Conservation (phyloP, 208 protist genomes). For the Jaenimonas drosophilae region DNA sequence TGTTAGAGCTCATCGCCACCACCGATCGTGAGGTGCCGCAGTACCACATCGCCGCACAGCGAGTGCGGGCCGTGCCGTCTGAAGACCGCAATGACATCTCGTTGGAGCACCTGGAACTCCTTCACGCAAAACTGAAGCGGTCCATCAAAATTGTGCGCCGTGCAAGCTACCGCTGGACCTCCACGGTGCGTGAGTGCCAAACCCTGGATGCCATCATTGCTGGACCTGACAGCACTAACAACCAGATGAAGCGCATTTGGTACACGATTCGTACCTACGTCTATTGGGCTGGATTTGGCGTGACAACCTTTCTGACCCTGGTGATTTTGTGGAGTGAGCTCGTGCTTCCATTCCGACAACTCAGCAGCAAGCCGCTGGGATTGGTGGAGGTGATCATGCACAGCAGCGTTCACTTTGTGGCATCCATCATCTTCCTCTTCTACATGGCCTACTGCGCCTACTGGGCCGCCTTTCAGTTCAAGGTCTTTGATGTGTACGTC, state of each 20-base stretch:
- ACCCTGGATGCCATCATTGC: conserved; percentile 60
- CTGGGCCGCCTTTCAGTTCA: conserved; percentile 86
- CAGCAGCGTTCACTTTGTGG: conserved; percentile 56
- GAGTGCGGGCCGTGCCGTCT: conserved; percentile 18
- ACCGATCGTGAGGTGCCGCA: conserved; percentile 71
- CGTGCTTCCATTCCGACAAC: conserved; percentile 54
- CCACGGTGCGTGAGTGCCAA: conserved; percentile 50
- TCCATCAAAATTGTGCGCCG: conserved; percentile 69
- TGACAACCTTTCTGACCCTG: conserved; percentile 53
- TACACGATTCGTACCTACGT: conserved; percentile 48
- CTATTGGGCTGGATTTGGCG: conserved; percentile 39
- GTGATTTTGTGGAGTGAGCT: conserved; percentile 84
- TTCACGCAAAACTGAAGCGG: conserved; percentile 68
- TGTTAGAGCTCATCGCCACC: conserved; percentile 70
- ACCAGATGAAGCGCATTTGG: conserved; percentile 52
- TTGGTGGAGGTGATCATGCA: conserved; percentile 72
- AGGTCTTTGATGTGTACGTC: conserved; percentile 85
- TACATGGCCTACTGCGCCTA: conserved; percentile 89
- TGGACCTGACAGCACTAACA: conserved; percentile 43
- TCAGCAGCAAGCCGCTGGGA: conserved; percentile 35
- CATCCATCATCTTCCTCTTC: conserved; percentile 80
- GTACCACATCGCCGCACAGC: conserved; percentile 61
- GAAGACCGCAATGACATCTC: conserved; percentile 58
- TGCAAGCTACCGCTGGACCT: conserved; percentile 74
- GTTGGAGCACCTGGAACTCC: conserved; percentile 58